Evolutionary conservation across 2,329 filamentous ascomycete species (phyloP), one percentile per base, ranked within the genome.

Genomic region (Arachnopeziza araneosa): DNA sequence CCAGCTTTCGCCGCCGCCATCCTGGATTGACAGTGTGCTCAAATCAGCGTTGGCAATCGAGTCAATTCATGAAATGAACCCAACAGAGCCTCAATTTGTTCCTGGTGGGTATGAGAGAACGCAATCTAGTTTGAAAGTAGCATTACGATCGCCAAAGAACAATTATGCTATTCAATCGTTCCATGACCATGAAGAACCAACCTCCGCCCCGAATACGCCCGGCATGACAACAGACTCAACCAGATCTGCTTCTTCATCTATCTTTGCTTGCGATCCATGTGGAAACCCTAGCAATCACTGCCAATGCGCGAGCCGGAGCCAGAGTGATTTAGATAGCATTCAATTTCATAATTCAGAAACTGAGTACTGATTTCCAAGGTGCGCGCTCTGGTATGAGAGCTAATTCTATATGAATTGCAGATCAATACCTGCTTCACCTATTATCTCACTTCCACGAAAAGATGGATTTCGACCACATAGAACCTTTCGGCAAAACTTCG

Each of bases 181-280:
- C 30, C 32, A 58, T 23, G n/a, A 58, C 21, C 48, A 58, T 49
- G 56, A 52, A 23, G 56, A 58, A 7, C 50, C 24, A 30, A 32
- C 26, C 48, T 58, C 56, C 4, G 50, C n/a, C 7, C 32, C 56
- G 5, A 50, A 52, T 30, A 54, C 50, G 22, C 56, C 56, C 2
- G 36, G 44, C 19, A 49, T 58, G 56, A 58, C 56, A n/a, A 52
- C 22, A 24, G 56, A 30, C 12, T 58, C 56, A 48, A 54, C 56
- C 3, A 44, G 56, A 44, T 58, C 56, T 22, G 24, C 22, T 12
- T 49, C 56, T 12, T 58, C 56, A 44, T 58, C 56, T 7, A 48
- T 58, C 12, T 6, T 53, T 24, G 50, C 50, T 26, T 58, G 56
- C 36, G 56, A 58, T 23, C 36, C 12, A 21, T 58, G 56, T 54